These are phyloP conservation scores for Cryptococcus sp. DNA, from an alignment of 1,284 basidiomycete species.

Conservation along the genomic window DNA sequence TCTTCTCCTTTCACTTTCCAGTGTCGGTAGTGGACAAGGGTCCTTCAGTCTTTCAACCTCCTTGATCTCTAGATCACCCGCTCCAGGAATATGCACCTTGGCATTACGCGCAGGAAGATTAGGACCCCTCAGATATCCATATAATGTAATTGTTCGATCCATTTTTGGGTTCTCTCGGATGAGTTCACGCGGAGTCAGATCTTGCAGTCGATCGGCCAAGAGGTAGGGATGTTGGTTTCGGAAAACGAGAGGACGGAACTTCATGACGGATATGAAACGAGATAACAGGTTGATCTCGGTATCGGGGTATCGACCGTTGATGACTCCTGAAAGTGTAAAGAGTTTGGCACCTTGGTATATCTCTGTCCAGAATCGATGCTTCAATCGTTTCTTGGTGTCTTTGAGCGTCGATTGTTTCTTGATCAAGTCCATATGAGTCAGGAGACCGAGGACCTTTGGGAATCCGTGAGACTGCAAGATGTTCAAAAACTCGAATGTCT, in stretches of 20 bases:
- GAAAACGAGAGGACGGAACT: conserved; percentile 95
- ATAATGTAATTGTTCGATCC: conserved; percentile 82
- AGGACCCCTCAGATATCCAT: conserved; percentile 91
- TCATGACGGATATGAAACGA: conserved; percentile 96
- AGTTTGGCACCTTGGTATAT: conserved; percentile 98
- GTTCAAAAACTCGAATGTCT: conserved; percentile 98
- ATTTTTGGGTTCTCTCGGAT: conserved; percentile 75
- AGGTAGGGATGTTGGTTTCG: conserved; percentile 92
- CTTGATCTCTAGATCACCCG: conserved; percentile 77
- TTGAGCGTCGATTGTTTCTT: conserved; percentile 85
- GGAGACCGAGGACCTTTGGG: conserved; percentile 94
- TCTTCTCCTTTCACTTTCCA: conserved; percentile 85
- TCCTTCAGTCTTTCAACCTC: conserved; percentile 75
- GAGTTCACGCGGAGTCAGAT: conserved; percentile 83
- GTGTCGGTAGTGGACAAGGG: conserved; percentile 90
- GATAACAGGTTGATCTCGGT: conserved; percentile 92
- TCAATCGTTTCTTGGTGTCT: conserved; percentile 89
- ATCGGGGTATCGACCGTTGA: conserved; percentile 98
- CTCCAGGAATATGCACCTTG: conserved; percentile 86
- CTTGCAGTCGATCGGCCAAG: conserved; percentile 92
- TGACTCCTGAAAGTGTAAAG: conserved; percentile 95
- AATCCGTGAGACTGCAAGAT: conserved; percentile 96
- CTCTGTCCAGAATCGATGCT: conserved; percentile 99
- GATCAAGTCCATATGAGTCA: conserved; percentile 95
- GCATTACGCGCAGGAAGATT: conserved; percentile 76